Conservation (phyloP, 129 eudicot genomes). For the Flaveria linearis region DNA sequence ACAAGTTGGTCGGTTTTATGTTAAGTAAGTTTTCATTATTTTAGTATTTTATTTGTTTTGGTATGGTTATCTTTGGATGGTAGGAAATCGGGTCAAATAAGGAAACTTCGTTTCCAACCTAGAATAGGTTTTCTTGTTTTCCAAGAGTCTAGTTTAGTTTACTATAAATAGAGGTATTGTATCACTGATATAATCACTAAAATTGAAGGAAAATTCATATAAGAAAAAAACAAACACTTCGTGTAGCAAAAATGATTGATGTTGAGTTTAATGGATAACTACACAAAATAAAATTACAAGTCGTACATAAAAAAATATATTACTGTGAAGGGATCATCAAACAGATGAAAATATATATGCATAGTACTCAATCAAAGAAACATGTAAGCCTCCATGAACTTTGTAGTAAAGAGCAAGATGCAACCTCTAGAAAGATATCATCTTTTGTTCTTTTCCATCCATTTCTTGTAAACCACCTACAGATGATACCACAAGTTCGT, state of each 20-base stretch:
- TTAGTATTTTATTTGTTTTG: too few species aligned
- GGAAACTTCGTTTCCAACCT: too few species aligned
- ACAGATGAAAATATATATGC: slow-evolving; percentile 12
- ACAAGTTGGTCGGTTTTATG: too few species aligned
- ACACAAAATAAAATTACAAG: neutral
- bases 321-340: neutral
- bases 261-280: neutral
- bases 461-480: slow-evolving; percentile 86
- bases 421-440: slow-evolving; percentile 78
- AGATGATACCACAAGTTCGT: slow-evolving; percentile 19
- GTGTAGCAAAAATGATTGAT: neutral
- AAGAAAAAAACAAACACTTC: neutral
- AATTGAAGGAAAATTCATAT: neutral
- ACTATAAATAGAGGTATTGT: neutral
- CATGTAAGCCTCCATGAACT: slow-evolving; percentile 12
- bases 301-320: neutral
- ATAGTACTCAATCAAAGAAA: slow-evolving; percentile 15
- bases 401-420: slow-evolving; percentile 20
- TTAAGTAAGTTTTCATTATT: too few species aligned
- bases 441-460: slow-evolving; percentile 98
- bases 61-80: too few species aligned
- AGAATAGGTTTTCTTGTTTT: too few species aligned
- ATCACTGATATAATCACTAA: neutral
- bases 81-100: too few species aligned
- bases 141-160: too few species aligned